phyloP scores from a whole-genome alignment of 257 asterid species.

The Plectranthus barbatus region DNA sequence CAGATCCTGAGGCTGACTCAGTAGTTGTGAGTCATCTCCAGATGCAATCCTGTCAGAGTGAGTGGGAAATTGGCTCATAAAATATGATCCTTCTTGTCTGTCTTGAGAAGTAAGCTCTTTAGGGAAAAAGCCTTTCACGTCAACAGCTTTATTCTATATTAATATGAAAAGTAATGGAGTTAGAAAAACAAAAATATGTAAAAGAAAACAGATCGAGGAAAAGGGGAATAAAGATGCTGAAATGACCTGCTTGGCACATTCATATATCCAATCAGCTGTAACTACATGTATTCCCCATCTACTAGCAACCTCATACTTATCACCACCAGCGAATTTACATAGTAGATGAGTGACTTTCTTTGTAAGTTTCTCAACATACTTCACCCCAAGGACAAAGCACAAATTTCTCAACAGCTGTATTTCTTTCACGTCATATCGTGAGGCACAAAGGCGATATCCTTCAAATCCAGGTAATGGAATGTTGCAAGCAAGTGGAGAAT shows the following conservation, averaged over 20 bases:
- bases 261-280: slow-evolving; percentile 81
- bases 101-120: slow-evolving; percentile 64
- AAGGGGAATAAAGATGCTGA: slow-evolving; percentile 9
- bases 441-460: slow-evolving; percentile 65
- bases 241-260: slow-evolving; percentile 70
- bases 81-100: slow-evolving; percentile 48
- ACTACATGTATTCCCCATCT: slow-evolving; percentile 66
- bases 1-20: slow-evolving; percentile 35
- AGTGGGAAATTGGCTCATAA: slow-evolving; percentile 64
- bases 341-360: slow-evolving; percentile 73
- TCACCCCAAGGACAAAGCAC: slow-evolving; percentile 74
- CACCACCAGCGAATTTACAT: slow-evolving; percentile 71
- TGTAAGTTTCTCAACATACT: slow-evolving; percentile 53
- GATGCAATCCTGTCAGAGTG: slow-evolving; percentile 45
- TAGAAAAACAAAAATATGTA: slow-evolving; percentile 12
- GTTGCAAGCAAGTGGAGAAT: slow-evolving; percentile 86
- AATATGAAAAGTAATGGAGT: slow-evolving; percentile 24
- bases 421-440: slow-evolving; percentile 72
- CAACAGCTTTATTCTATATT: slow-evolving; percentile 72
- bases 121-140: slow-evolving; percentile 55
- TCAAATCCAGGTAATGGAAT: slow-evolving; percentile 75
- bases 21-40: slow-evolving; percentile 43
- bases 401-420: slow-evolving; percentile 65
- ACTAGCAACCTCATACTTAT: slow-evolving; percentile 75
- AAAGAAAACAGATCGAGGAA: slow-evolving; percentile 8